Conservation (phyloP, 768 basidiomycete genomes). For the Termitomyces sp. region DNA sequence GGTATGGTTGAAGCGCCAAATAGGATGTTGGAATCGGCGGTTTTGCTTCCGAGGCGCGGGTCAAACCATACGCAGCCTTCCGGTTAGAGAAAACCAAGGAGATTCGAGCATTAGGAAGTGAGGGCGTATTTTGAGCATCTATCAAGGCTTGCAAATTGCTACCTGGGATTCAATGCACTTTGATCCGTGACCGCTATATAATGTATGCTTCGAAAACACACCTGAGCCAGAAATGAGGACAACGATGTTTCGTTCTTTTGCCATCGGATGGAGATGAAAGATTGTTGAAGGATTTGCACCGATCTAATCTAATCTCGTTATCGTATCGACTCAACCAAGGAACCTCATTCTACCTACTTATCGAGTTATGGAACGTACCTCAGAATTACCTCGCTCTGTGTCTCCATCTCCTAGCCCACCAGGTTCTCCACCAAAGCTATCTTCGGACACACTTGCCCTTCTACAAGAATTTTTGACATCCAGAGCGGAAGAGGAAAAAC, state of each 20-base stretch:
- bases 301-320: slow-evolving; percentile 1
- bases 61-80: slow-evolving; percentile 85
- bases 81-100: slow-evolving; percentile 87
- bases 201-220: slow-evolving; percentile 17
- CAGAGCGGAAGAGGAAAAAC: slow-evolving; percentile 37
- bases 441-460: slow-evolving; percentile 32
- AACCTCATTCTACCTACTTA: not conserved
- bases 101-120: slow-evolving; percentile 68
- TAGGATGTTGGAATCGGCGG: slow-evolving; percentile 80
- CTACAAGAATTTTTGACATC: slow-evolving; percentile 31
- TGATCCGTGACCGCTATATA: not conserved
- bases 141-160: slow-evolving; percentile 96
- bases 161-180: slow-evolving; percentile 42
- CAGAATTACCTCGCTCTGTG: slow-evolving; percentile 21
- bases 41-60: slow-evolving; percentile 62
- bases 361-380: slow-evolving; percentile 8
- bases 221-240: slow-evolving; percentile 54
- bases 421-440: slow-evolving; percentile 29
- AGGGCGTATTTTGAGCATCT: slow-evolving; percentile 72
- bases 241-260: slow-evolving; percentile 26
- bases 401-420: slow-evolving; percentile 21
- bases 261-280: slow-evolving; percentile 6
- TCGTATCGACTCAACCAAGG: not conserved
- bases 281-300: not conserved
- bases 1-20: slow-evolving; percentile 79